Conservation (phyloP, 2,329 filamentous ascomycete genomes). For the Xylariomycetidae sp. region DNA sequence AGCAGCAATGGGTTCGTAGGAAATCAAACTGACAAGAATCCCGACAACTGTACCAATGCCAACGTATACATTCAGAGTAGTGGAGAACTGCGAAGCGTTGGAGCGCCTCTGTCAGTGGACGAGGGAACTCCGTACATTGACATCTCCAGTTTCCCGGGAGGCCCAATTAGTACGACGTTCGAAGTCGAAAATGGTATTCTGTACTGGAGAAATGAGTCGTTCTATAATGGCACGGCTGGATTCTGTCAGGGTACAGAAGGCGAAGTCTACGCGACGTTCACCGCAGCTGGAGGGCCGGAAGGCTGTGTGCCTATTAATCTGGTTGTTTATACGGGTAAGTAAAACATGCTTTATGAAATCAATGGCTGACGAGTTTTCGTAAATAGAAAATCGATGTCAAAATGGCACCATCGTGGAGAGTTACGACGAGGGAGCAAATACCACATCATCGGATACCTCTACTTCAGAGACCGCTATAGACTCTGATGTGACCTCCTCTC, state of each 20-base stretch:
- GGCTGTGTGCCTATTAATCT: conserved; percentile 10
- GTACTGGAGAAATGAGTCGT: conserved; percentile 12
- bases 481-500: no score
- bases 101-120: conserved; percentile 9
- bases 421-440: not conserved
- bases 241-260: conserved; percentile 10
- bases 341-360: no score
- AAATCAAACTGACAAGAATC: conserved; percentile 2
- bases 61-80: conserved; percentile 6
- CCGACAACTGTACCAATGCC: conserved; percentile 11
- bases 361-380: no score
- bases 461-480: no score
- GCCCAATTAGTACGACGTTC: conserved; percentile 9
- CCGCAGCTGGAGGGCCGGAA: conserved; percentile 5
- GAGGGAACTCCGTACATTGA: conserved; percentile 11
- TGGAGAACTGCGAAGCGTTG: conserved; percentile 7
- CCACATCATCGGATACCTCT: not conserved
- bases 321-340: conserved; percentile 13
- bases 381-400: conserved; percentile 7
- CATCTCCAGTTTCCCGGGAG: conserved; percentile 4
- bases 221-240: conserved; percentile 11
- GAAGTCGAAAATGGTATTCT: conserved; percentile 8
- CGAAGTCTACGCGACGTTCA: conserved; percentile 13
- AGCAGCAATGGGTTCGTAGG: conserved; percentile 10
- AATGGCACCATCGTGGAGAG: conserved; percentile 6